phyloP scores from a whole-genome alignment of 176 grass and related monocot species.

The Carex scoparia region DNA sequence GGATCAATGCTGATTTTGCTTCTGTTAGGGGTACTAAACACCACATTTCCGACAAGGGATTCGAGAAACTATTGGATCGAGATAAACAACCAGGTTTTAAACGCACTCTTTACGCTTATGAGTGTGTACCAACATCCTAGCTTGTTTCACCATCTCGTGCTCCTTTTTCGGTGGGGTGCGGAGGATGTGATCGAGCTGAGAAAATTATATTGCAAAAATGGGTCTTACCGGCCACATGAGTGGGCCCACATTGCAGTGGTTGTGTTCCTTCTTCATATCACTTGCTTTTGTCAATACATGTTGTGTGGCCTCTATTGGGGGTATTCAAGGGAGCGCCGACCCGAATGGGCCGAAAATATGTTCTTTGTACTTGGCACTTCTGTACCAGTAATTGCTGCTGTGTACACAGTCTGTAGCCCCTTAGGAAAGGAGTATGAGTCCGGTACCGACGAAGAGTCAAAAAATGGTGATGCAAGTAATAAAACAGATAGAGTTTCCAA shows the following conservation, averaged over 20 bases:
- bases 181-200: constrained; percentile 47
- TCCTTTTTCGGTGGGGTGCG: constrained; percentile 48
- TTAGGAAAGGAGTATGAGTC: constrained; percentile 33
- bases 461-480: not conserved
- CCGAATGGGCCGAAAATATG: constrained; percentile 39
- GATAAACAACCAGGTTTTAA: constrained; percentile 72
- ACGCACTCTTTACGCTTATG: constrained; percentile 85
- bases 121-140: constrained; percentile 70
- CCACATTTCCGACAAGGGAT: constrained; percentile 30
- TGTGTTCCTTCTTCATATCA: constrained; percentile 56
- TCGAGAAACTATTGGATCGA: constrained; percentile 52
- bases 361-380: constrained; percentile 42
- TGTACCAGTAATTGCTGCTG: constrained; percentile 41
- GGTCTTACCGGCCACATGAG: constrained; percentile 15
- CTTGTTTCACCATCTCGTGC: constrained; percentile 48
- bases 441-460: constrained; percentile 28
- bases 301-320: constrained; percentile 70
- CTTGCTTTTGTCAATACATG: constrained; percentile 47
- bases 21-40: constrained; percentile 51
- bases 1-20: constrained; percentile 52
- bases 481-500: constrained; percentile 14
- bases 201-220: constrained; percentile 48
- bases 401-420: constrained; percentile 51
- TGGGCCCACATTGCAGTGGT: constrained; percentile 50
- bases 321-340: constrained; percentile 25